Base-by-base conservation (phyloP, 805 yeast species). In the Candida quercuum region DNA sequence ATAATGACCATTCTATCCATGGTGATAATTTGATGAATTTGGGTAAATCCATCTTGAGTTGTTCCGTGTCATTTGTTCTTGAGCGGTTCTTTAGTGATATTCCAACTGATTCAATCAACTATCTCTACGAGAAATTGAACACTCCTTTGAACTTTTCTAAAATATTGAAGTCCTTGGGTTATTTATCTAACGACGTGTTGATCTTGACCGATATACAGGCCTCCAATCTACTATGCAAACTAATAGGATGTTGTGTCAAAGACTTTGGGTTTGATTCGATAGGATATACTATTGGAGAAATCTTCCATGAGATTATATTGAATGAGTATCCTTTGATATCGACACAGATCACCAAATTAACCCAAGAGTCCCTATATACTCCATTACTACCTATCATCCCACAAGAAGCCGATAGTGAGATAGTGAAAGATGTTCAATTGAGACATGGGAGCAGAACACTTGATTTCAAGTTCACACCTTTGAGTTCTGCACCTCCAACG, bases 221-320 rank as follows among this genome's bases (percentile, higher is more conserved):
- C 0, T 64, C 72, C 0, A 67, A 76, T 36, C 60, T 84, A 4
- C 61, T 83, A 32, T 71, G 71, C 47, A 73, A 78, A 27, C 52
- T 81, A 19, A 53, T 84, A 16, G 94, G 93, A 3, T 79, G 82
- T 9, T 72, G 86, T 42, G 71, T 82, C 26, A 80, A 77, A 43
- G 95, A 86, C 57, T 86, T 80, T 62, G 94, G 95, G 1, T 86
- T 86, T 54, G 88, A 86, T 50, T 54, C 70, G 3, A 68, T 80
- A n/a, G 61, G 83, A 40, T 69, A 69, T 41, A 80, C 84, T 3
- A 57, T 86, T 20, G 73, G 85, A 43, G 91, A 83, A 46, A 69
- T 84, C 3, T 74, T 82, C 48, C 81, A 79, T 52, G 78, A 72
- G 37, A 60, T 74, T 21, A 66, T 84, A 6, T 53, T 78, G 28